Conservation (phyloP, 768 basidiomycete genomes). For the Kwoniella shandongensis region DNA sequence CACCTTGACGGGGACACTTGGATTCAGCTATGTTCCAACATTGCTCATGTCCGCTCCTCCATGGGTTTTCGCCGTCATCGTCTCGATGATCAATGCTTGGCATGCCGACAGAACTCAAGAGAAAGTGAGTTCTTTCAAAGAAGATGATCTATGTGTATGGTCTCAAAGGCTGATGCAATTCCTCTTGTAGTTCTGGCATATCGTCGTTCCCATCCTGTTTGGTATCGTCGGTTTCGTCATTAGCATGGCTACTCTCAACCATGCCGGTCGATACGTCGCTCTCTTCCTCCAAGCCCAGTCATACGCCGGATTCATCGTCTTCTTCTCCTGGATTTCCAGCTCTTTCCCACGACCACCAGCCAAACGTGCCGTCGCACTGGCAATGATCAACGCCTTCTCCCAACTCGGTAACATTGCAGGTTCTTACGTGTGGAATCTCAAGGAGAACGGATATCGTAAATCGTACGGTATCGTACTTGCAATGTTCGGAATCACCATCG, state of each 20-base stretch:
- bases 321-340: conserved; percentile 59
- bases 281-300: conserved; percentile 60
- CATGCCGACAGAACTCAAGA: conserved; percentile 72
- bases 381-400: conserved; percentile 75
- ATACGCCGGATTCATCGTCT: conserved; percentile 56
- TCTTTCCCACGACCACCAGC: conserved; percentile 73
- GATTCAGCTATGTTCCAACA: conserved; percentile 61
- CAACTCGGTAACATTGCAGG: conserved; percentile 82
- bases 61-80: conserved; percentile 50
- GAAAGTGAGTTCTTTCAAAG: conserved; percentile 51
- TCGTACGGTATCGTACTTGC: conserved; percentile 74
- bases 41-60: conserved; percentile 77
- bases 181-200: conserved; percentile 61
- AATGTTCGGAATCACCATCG: conserved; percentile 58
- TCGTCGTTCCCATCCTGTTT: conserved; percentile 56
- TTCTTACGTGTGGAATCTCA: conserved; percentile 61
- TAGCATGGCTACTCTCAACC: conserved; percentile 52
- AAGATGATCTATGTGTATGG: neutral
- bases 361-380: conserved; percentile 86
- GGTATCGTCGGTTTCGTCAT: conserved; percentile 62
- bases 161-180: neutral
- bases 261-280: conserved; percentile 48
- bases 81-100: conserved; percentile 59
- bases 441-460: conserved; percentile 37
- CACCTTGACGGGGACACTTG: conserved; percentile 67